These are phyloP conservation scores for Elaeagnus macrophylla DNA, from an alignment of 306 rosid genomes.

Conservation along the genomic window DNA sequence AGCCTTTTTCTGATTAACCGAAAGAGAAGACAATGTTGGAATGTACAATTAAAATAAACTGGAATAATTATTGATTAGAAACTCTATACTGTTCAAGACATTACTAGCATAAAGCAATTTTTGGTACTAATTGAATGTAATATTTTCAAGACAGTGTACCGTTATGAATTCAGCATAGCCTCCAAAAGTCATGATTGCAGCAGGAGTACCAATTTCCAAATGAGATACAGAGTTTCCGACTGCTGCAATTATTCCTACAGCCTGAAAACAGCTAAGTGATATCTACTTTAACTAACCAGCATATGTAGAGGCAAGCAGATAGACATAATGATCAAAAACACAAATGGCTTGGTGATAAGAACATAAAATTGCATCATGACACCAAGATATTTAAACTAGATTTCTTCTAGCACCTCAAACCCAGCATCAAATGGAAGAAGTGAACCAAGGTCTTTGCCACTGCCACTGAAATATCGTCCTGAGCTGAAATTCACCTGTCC, in stretches of 20 bases:
- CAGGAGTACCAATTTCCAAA: slow-evolving; percentile 76
- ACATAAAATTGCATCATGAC: neutral
- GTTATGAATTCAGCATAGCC: slow-evolving; percentile 72
- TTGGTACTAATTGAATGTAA: slow-evolving; percentile 10
- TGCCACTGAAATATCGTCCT: slow-evolving; percentile 71
- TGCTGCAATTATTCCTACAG: slow-evolving; percentile 85
- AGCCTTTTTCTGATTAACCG: slow-evolving; percentile 2
- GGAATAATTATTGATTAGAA: slow-evolving; percentile 1
- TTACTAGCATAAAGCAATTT: slow-evolving; percentile 11
- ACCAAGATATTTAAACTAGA: slow-evolving; percentile 9
- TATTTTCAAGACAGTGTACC: slow-evolving; percentile 25
- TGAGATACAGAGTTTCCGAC: slow-evolving; percentile 66
- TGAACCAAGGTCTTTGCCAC: slow-evolving; percentile 35
- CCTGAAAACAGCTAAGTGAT: slow-evolving; percentile 38
- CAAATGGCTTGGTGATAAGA: neutral
- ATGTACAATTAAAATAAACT: neutral
- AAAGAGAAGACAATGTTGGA: neutral
- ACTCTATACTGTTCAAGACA: neutral
- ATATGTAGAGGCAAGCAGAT: slow-evolving; percentile 4
- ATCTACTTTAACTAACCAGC: slow-evolving; percentile 10
- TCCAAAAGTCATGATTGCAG: slow-evolving; percentile 87
- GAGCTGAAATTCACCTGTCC: slow-evolving; percentile 94
- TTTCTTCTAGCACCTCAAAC: slow-evolving; percentile 58
- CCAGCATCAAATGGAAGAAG: slow-evolving; percentile 95
- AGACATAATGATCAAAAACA: neutral